These are phyloP conservation scores for Cucumis hystrix DNA, from an alignment of 306 rosid species.

Conservation along the genomic window DNA sequence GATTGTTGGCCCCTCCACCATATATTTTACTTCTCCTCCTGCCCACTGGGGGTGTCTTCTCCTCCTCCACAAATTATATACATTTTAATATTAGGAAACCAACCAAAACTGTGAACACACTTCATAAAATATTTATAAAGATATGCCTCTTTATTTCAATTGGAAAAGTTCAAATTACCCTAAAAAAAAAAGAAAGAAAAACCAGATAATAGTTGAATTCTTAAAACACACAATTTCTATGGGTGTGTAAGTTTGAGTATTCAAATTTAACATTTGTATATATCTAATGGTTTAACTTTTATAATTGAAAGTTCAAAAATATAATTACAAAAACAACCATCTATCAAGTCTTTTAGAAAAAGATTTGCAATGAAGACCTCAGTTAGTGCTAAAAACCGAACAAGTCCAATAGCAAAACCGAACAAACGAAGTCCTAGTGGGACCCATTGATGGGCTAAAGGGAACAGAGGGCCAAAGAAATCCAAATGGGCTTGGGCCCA, in stretches of 20 bases:
- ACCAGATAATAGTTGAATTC: too few relatives aligned
- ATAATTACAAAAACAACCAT: too few relatives aligned
- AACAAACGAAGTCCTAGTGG: neutral
- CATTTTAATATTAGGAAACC: neutral
- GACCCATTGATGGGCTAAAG: neutral
- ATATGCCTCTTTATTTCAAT: too few relatives aligned
- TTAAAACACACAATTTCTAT: too few relatives aligned
- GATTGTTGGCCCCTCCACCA: neutral
- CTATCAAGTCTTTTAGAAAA: neutral
- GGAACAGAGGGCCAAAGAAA: neutral
- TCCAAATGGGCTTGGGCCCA: constrained; percentile 7
- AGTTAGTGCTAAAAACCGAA: neutral
- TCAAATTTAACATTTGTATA: too few relatives aligned
- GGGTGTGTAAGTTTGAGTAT: too few relatives aligned
- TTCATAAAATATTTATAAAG: too few relatives aligned
- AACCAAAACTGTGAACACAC: too few relatives aligned
- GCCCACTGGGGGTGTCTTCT: neutral
- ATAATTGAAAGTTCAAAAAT: too few relatives aligned
- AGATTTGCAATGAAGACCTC: neutral
- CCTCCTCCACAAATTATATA: neutral
- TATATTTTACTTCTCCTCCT: neutral
- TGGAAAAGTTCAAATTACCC: too few relatives aligned
- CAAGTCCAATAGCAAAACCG: neutral
- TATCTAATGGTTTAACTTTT: too few relatives aligned
- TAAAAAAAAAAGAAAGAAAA: too few relatives aligned